Conservation (phyloP, 2,329 filamentous ascomycete genomes). For the Fusarium buharicum region DNA sequence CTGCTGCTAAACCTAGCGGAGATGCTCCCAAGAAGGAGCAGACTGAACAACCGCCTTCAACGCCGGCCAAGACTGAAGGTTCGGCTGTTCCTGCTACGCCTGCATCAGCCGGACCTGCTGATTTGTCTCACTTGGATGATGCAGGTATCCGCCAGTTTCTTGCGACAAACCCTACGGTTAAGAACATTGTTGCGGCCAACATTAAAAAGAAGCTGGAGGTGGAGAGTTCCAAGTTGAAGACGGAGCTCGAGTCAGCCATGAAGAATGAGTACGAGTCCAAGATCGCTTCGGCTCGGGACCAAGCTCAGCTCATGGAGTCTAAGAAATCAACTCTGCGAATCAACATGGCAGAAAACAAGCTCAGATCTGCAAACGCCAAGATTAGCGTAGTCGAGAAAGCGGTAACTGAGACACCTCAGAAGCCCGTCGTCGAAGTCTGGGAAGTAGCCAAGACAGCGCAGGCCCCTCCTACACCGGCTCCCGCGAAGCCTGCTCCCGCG, state of each 20-base stretch:
- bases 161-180: slow-evolving; percentile 65
- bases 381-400: slow-evolving; percentile 82
- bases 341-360: slow-evolving; percentile 80
- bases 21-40: slow-evolving; percentile 29
- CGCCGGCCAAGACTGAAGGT: slow-evolving; percentile 54
- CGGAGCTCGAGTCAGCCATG: slow-evolving; percentile 60
- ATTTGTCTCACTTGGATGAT: slow-evolving; percentile 64
- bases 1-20: slow-evolving; percentile 43
- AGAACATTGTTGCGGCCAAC: slow-evolving; percentile 68
- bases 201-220: slow-evolving; percentile 76
- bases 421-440: slow-evolving; percentile 88
- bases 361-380: slow-evolving; percentile 73
- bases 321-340: slow-evolving; percentile 80
- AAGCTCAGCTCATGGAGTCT: slow-evolving; percentile 76
- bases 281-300: slow-evolving; percentile 64
- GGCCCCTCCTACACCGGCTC: slow-evolving; percentile 41
- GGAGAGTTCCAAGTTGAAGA: slow-evolving; percentile 69
- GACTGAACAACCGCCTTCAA: slow-evolving; percentile 45
- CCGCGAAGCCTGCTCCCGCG: slow-evolving; percentile 40
- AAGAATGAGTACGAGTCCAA: slow-evolving; percentile 67
- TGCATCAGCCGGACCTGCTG: slow-evolving; percentile 49
- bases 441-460: slow-evolving; percentile 72
- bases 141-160: slow-evolving; percentile 67
- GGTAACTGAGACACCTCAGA: slow-evolving; percentile 84
- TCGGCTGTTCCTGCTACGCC: slow-evolving; percentile 52